These are phyloP conservation scores for Trichoderma virens DNA, from an alignment of 495 filamentous ascomycete genomes.

Conservation along the genomic window DNA sequence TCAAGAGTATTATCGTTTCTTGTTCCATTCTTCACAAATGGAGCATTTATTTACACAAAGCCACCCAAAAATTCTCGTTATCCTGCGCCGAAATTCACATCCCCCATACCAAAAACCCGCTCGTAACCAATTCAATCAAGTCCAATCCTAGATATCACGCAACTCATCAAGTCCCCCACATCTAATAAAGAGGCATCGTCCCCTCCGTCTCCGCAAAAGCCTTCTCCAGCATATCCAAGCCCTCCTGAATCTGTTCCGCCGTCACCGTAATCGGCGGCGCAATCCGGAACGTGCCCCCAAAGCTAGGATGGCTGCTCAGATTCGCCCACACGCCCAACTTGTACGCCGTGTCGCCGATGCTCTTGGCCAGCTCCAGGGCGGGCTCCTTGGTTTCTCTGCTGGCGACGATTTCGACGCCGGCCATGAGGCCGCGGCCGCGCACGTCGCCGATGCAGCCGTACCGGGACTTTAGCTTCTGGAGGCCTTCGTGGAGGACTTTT, in stretches of 20 bases:
- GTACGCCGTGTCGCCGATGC: conserved; percentile 36
- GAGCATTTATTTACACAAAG: too few relatives aligned
- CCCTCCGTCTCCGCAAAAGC: conserved; percentile 28
- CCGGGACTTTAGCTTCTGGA: conserved; percentile 33
- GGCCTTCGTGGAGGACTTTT: conserved; percentile 31
- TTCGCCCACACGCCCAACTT: conserved; percentile 47
- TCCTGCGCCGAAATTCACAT: too few relatives aligned
- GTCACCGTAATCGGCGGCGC: conserved; percentile 51
- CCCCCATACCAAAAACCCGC: too few relatives aligned
- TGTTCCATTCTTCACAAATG: too few relatives aligned
- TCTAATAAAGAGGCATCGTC: conserved; percentile 16
- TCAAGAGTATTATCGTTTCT: too few relatives aligned
- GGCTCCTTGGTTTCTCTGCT: conserved; percentile 35
- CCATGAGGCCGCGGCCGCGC: conserved; percentile 45
- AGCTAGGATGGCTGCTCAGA: conserved; percentile 39
- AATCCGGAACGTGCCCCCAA: conserved; percentile 48
- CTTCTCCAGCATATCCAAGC: conserved; percentile 38
- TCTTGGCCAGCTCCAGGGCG: conserved; percentile 37
- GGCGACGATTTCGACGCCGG: conserved; percentile 46
- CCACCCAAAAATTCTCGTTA: too few relatives aligned
- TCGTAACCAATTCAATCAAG: too few relatives aligned
- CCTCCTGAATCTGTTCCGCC: conserved; percentile 41
- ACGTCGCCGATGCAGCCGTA: conserved; percentile 51
- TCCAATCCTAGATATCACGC: neutral
- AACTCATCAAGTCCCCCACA: neutral